phyloP scores from a whole-genome alignment of 768 basidiomycete species.

The Megacollybia marginata region DNA sequence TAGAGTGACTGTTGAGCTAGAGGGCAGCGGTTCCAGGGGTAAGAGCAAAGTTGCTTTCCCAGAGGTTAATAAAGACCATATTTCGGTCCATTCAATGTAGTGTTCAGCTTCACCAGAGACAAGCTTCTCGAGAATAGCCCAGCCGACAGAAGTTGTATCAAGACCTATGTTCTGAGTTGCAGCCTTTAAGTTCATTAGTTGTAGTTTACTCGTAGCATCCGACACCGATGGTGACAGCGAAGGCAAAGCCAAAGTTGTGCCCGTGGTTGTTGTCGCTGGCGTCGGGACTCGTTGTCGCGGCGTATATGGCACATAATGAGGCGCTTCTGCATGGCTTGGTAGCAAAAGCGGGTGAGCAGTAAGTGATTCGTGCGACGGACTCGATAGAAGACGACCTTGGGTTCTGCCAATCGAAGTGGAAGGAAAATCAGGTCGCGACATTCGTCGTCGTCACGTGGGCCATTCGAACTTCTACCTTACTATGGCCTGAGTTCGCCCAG shows the following conservation, averaged over 20 bases:
- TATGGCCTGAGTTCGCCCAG: no score
- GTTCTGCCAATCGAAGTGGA: slow-evolving; percentile 48
- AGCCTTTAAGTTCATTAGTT: slow-evolving; percentile 67
- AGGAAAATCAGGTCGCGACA: slow-evolving; percentile 27
- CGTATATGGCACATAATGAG: slow-evolving; percentile 71
- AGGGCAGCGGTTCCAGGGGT: slow-evolving; percentile 53
- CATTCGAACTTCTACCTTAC: not conserved
- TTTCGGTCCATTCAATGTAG: slow-evolving; percentile 62
- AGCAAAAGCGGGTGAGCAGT: slow-evolving; percentile 63
- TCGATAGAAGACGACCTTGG: slow-evolving; percentile 30
- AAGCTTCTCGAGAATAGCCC: slow-evolving; percentile 72
- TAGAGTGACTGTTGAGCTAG: slow-evolving; percentile 50
- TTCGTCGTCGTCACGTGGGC: not conserved
- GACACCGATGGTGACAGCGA: slow-evolving; percentile 37
- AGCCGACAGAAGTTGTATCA: slow-evolving; percentile 57
- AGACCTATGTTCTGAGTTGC: slow-evolving; percentile 64
- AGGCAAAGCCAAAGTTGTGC: slow-evolving; percentile 29
- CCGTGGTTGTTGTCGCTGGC: slow-evolving; percentile 39
- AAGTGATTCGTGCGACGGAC: slow-evolving; percentile 46
- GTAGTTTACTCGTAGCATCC: slow-evolving; percentile 61
- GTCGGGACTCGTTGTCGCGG: slow-evolving; percentile 58
- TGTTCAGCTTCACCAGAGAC: slow-evolving; percentile 38
- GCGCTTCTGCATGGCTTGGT: slow-evolving; percentile 20
- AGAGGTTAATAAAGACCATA: slow-evolving; percentile 55
- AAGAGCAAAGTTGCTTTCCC: slow-evolving; percentile 80